These are phyloP conservation scores for Aplosporella prunicola DNA, from an alignment of 2,329 filamentous ascomycete species.

Conservation along the genomic window DNA sequence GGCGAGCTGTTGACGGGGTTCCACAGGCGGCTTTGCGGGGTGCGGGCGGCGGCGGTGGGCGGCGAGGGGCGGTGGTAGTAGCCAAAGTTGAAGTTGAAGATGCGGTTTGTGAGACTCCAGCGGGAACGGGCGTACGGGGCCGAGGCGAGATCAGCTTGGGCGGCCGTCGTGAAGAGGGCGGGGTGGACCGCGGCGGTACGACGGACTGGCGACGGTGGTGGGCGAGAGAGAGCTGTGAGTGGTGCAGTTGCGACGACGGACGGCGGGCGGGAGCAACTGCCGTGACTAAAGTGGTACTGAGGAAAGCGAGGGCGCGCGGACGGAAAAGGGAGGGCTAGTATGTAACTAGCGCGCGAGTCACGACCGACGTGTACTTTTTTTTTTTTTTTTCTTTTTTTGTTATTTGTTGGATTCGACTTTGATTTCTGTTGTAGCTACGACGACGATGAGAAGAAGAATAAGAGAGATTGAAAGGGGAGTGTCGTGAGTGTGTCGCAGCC, in stretches of 20 bases:
- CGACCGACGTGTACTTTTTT: not conserved
- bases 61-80: slow-evolving; percentile 17
- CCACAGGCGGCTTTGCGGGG: slow-evolving; percentile 45
- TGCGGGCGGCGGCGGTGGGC: slow-evolving; percentile 6
- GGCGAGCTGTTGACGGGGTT: slow-evolving; percentile 54
- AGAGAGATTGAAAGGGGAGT: too few species aligned
- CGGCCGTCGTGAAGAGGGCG: slow-evolving; percentile 15
- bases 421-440: too few species aligned
- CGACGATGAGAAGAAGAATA: too few species aligned
- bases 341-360: not conserved
- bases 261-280: too few species aligned
- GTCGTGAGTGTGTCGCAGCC: too few species aligned
- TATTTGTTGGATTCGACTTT: not conserved
- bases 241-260: too few species aligned
- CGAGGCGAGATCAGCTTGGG: slow-evolving; percentile 13
- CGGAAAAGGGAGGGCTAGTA: not conserved
- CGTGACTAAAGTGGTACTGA: slow-evolving; percentile 13
- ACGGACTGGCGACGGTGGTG: not conserved
- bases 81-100: slow-evolving; percentile 28
- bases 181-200: slow-evolving; percentile 12
- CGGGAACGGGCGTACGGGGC: slow-evolving; percentile 20
- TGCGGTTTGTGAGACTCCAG: slow-evolving; percentile 34
- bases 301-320: not conserved
- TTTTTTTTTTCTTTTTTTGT: not conserved
- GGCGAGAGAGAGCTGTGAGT: slow-evolving; percentile 8